A percentile compares a stretch with the other conserved stretches of the same genome.
phyloP scores from a whole-genome alignment of 352 stramenopile species.

The Aphanomyces stellatus region DNA sequence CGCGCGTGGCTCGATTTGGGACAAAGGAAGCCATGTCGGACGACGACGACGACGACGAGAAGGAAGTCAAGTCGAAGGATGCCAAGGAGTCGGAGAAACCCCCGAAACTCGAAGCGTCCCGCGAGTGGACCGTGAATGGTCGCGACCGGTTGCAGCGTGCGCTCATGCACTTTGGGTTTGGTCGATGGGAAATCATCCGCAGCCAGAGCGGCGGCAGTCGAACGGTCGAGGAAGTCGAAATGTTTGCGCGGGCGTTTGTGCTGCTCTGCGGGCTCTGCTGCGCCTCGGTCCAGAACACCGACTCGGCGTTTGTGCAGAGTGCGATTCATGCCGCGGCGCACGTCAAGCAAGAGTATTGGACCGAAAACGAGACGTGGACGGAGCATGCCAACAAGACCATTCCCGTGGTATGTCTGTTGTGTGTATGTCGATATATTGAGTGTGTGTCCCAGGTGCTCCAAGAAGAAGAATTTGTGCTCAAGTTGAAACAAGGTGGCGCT shows the following conservation, averaged over 20 bases:
- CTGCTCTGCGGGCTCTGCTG: slow-evolving; percentile 77
- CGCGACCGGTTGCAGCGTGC: slow-evolving; percentile 74
- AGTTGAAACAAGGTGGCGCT: slow-evolving; percentile 78
- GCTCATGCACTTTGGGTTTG: slow-evolving; percentile 83
- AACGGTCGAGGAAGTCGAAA: slow-evolving; percentile 71
- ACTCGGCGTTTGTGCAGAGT: slow-evolving; percentile 77
- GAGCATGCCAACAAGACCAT: slow-evolving; percentile 8
- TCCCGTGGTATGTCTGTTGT: not conserved
- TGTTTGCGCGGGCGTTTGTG: slow-evolving; percentile 80
- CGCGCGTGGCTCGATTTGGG: slow-evolving; percentile 76
- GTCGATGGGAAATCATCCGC: slow-evolving; percentile 82
- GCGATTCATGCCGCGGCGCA: slow-evolving; percentile 52
- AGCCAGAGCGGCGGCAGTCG: slow-evolving; percentile 82
- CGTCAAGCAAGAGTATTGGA: slow-evolving; percentile 58
- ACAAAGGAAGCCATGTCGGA: slow-evolving; percentile 55
- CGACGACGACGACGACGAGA: slow-evolving; percentile 50
- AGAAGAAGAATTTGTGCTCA: slow-evolving; percentile 82
- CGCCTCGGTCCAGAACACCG: slow-evolving; percentile 54
- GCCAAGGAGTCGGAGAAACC: slow-evolving; percentile 44
- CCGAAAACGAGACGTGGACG: slow-evolving; percentile 66
- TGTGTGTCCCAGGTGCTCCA: slow-evolving; percentile 48
- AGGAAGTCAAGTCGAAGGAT: slow-evolving; percentile 17
- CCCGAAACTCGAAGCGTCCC: slow-evolving; percentile 29
- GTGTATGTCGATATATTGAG: too few species aligned
- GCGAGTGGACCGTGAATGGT: slow-evolving; percentile 82